Percentiles rank a stretch among this genome's conserved stretches.
phyloP scores from a whole-genome alignment of 352 stramenopile species.

The Peronospora destructor region DNA sequence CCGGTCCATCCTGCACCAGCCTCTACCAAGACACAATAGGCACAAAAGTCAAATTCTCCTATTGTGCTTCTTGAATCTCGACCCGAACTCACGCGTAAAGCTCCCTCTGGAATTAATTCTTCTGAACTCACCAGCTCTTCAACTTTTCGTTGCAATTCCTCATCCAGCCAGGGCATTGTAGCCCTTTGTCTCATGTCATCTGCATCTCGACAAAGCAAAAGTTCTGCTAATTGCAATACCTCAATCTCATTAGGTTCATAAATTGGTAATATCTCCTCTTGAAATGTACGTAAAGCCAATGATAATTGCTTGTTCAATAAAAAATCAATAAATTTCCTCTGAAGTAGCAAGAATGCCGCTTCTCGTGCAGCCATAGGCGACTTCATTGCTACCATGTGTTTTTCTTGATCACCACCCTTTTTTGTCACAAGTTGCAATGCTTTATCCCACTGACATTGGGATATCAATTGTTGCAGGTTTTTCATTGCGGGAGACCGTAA shows the following conservation, averaged over 20 bases:
- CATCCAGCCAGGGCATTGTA: constrained; percentile 37
- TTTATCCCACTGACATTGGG: constrained; percentile 41
- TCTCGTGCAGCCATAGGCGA: constrained; percentile 33
- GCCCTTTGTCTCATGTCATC: constrained; percentile 31
- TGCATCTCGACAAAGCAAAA: constrained; percentile 51
- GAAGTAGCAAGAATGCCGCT: constrained; percentile 46
- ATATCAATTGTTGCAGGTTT: constrained; percentile 36
- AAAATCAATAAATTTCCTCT: constrained; percentile 60
- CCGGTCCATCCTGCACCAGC: constrained; percentile 29
- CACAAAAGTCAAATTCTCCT: not conserved
- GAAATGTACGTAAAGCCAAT: constrained; percentile 48
- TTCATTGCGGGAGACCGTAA: constrained; percentile 53
- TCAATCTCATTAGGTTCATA: constrained; percentile 42
- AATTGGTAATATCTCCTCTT: constrained; percentile 54
- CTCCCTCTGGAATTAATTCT: constrained; percentile 56
- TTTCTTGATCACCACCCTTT: not conserved
- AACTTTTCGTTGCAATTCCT: constrained; percentile 38
- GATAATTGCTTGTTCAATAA: constrained; percentile 35
- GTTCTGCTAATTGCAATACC: constrained; percentile 39
- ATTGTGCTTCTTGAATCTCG: not conserved
- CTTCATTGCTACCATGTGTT: constrained; percentile 32
- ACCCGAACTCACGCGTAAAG: constrained; percentile 37
- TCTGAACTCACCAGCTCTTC: constrained; percentile 56
- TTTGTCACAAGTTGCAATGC: constrained; percentile 39
- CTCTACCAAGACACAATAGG: constrained; percentile 20